Percentiles rank a stretch among this genome's conserved stretches.
Conservation (phyloP, 1,284 basidiomycete species). For the Trametes pubescens region DNA sequence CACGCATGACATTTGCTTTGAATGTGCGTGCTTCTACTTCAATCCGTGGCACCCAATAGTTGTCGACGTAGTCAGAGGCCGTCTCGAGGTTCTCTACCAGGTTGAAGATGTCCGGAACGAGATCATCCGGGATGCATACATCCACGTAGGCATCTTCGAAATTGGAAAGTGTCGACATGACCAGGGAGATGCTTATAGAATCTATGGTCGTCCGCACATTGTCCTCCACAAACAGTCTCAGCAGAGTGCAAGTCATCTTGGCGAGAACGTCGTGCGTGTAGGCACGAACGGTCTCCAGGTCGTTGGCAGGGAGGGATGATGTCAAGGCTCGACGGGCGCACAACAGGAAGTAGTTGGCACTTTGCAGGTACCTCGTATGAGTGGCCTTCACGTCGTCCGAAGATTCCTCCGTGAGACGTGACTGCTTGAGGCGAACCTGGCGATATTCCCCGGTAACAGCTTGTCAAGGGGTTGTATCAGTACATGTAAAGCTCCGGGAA, state of each 20-base stretch:
- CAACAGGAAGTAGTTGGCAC: neutral
- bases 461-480: neutral
- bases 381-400: neutral
- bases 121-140: neutral
- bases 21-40: no score
- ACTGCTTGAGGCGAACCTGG: neutral
- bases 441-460: neutral
- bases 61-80: neutral
- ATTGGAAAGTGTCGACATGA: neutral
- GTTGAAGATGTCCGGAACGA: neutral
- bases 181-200: neutral
- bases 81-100: neutral
- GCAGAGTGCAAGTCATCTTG: neutral
- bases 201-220: neutral
- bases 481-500: no score
- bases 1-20: no score
- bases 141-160: neutral
- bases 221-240: neutral
- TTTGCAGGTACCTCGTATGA: neutral
- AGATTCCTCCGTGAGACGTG: neutral
- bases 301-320: neutral
- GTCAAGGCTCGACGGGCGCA: neutral
- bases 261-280: neutral
- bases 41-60: no score
- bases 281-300: neutral